Evolutionary conservation across 2,329 filamentous ascomycete species (phyloP).

Genomic region (Albifimbria verrucaria): DNA sequence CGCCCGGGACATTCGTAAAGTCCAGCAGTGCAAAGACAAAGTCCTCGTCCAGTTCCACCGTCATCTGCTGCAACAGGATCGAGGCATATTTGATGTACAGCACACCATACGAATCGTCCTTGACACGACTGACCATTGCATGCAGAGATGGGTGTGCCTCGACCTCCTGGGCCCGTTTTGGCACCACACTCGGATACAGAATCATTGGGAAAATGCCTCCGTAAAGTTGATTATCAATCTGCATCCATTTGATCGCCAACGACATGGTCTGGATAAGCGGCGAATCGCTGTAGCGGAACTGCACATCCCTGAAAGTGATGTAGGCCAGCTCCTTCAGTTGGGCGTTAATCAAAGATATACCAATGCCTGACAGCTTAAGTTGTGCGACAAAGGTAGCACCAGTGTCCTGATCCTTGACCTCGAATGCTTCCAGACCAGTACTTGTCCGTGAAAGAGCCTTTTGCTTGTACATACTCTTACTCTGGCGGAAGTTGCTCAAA

Average conservation of each 20-base stretch:
- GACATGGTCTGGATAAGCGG: conserved; percentile 88
- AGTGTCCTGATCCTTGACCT: conserved; percentile 89
- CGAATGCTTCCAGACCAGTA: conserved; percentile 62
- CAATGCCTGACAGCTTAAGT: conserved; percentile 82
- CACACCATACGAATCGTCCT: conserved; percentile 97
- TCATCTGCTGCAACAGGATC: conserved; percentile 93
- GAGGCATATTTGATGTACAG: conserved; percentile 98
- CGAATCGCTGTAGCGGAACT: conserved; percentile 91
- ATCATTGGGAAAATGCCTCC: conserved; percentile 98
- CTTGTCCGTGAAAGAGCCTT: conserved; percentile 48
- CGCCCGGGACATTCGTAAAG: conserved; percentile 89
- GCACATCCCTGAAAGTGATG: conserved; percentile 85
- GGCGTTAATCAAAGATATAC: conserved; percentile 88
- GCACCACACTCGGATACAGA: conserved; percentile 94
- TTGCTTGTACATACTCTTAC: conserved; percentile 81
- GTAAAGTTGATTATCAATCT: conserved; percentile 97
- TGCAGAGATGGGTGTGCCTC: conserved; percentile 95
- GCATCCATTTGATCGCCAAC: conserved; percentile 94
- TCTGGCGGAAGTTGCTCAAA: conserved; percentile 87
- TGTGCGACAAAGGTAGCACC: conserved; percentile 87
- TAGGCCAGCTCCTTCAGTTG: conserved; percentile 92
- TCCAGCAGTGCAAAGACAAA: conserved; percentile 96
- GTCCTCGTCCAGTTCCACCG: conserved; percentile 93
- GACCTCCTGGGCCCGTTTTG: conserved; percentile 94
- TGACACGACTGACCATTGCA: conserved; percentile 86